A percentile compares a stretch with the other conserved stretches of the same genome.
Conservation (phyloP, 352 stramenopile genomes). For the Pythium dissotocum region DNA sequence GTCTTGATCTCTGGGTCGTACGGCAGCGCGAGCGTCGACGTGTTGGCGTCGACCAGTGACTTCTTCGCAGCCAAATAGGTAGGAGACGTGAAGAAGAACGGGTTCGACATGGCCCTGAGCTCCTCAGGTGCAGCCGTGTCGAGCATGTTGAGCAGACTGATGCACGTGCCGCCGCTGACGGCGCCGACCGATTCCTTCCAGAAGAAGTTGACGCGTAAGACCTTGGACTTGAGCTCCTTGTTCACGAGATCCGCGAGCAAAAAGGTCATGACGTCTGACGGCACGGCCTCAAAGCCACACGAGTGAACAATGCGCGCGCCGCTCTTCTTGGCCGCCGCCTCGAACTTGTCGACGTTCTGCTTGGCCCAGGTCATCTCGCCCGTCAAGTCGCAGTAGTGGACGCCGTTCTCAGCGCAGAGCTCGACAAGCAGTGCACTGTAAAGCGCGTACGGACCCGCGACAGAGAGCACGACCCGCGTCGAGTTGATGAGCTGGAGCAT, state of each 20-base stretch:
- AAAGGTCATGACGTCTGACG: slow-evolving; percentile 70
- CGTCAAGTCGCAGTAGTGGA: slow-evolving; percentile 90
- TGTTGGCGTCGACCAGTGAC: slow-evolving; percentile 23
- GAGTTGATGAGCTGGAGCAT: slow-evolving; percentile 56
- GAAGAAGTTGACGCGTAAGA: slow-evolving; percentile 34
- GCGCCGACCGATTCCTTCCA: slow-evolving; percentile 32
- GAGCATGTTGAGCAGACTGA: slow-evolving; percentile 38
- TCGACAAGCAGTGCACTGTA: slow-evolving; percentile 79
- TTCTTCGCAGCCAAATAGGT: slow-evolving; percentile 29
- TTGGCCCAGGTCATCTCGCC: slow-evolving; percentile 84
- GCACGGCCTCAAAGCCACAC: slow-evolving; percentile 84
- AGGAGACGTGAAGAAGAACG: slow-evolving; percentile 41
- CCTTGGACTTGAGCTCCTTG: slow-evolving; percentile 32
- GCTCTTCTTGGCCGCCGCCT: slow-evolving; percentile 46
- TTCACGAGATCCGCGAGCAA: slow-evolving; percentile 53
- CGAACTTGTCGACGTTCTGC: slow-evolving; percentile 63
- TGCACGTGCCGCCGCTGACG: slow-evolving; percentile 51
- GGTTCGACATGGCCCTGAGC: slow-evolving; percentile 29
- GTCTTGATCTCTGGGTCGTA: slow-evolving; percentile 55
- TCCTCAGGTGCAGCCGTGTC: slow-evolving; percentile 15
- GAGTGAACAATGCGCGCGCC: slow-evolving; percentile 80
- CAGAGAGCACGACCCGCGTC: slow-evolving; percentile 73
- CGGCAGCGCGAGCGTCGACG: slow-evolving; percentile 33
- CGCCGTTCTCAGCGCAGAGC: slow-evolving; percentile 77
- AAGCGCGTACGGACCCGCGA: slow-evolving; percentile 76